Evolutionary conservation across 768 basidiomycete genomes (phyloP).

Genomic region (Suillus subalutaceus): DNA sequence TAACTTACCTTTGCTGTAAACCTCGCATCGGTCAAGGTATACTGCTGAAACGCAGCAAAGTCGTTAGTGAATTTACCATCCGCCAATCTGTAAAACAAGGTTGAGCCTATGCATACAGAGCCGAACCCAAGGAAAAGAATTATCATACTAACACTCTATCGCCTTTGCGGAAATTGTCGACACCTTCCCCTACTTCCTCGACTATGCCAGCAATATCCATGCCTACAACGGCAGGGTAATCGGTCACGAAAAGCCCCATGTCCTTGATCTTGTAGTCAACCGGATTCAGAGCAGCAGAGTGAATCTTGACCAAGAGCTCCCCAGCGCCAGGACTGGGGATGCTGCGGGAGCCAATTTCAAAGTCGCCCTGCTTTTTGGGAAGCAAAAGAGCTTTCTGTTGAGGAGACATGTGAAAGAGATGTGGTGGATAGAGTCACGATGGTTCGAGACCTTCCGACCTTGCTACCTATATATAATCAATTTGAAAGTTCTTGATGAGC

Average conservation of each 20-base stretch:
- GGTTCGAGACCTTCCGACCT: not conserved
- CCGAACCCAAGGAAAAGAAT: not conserved
- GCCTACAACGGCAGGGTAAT: constrained; percentile 41
- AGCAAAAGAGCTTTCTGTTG: constrained; percentile 35
- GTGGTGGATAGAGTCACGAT: not conserved
- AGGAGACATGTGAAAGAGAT: constrained; percentile 23
- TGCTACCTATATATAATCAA: no score
- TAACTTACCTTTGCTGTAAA: constrained; percentile 40
- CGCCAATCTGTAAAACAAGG: constrained; percentile 28
- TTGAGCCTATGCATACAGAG: constrained; percentile 21
- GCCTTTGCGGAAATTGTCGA: constrained; percentile 38
- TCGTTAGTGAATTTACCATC: constrained; percentile 34
- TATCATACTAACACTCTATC: constrained; percentile 39
- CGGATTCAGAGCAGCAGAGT: constrained; percentile 48
- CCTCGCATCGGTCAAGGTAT: constrained; percentile 34
- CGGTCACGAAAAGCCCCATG: constrained; percentile 33
- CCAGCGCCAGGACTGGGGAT: constrained; percentile 39
- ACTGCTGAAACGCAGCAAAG: constrained; percentile 43
- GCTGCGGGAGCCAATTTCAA: constrained; percentile 30
- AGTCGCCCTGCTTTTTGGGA: constrained; percentile 28
- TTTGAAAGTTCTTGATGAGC: no score
- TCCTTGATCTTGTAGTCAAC: constrained; percentile 44
- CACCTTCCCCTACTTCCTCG: constrained; percentile 42
- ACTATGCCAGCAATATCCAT: constrained; percentile 43
- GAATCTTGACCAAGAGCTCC: constrained; percentile 46